These are phyloP conservation scores for Colletotrichum agaves DNA, from an alignment of 2,329 filamentous ascomycete genomes.

Conservation along the genomic window DNA sequence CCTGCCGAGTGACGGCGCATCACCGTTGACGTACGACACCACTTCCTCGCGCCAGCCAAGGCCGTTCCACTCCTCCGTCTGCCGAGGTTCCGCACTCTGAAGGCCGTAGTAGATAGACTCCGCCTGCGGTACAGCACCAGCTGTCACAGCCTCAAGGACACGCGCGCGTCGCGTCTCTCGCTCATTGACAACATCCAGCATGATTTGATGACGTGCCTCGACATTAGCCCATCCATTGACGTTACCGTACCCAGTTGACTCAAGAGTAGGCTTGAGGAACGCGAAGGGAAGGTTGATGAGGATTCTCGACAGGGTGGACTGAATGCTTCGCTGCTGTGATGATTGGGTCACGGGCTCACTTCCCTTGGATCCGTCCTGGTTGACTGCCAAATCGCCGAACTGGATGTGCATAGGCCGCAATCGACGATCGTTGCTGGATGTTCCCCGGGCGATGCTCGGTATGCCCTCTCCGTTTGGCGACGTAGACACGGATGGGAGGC, in stretches of 20 bases:
- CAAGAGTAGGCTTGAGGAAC: slow-evolving; percentile 72
- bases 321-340: slow-evolving; percentile 42
- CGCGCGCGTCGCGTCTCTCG: slow-evolving; percentile 66
- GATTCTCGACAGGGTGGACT: slow-evolving; percentile 70
- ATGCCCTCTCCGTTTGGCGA: slow-evolving; percentile 45
- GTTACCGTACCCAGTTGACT: slow-evolving; percentile 66
- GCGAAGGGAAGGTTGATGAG: slow-evolving; percentile 77
- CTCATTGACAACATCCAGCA: slow-evolving; percentile 63
- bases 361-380: slow-evolving; percentile 46
- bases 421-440: slow-evolving; percentile 52
- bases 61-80: slow-evolving; percentile 56
- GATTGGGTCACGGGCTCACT: slow-evolving; percentile 10
- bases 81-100: slow-evolving; percentile 51
- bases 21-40: slow-evolving; percentile 49
- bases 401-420: slow-evolving; percentile 72
- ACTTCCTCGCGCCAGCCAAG: slow-evolving; percentile 62
- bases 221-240: slow-evolving; percentile 61
- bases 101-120: slow-evolving; percentile 50
- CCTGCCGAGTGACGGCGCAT: slow-evolving; percentile 55
- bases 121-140: slow-evolving; percentile 49
- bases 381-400: slow-evolving; percentile 73
- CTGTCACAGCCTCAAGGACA: slow-evolving; percentile 55
- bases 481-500: slow-evolving; percentile 59
- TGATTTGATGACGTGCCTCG: slow-evolving; percentile 58
- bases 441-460: slow-evolving; percentile 52